Evolutionary conservation across 2,329 filamentous ascomycete species (phyloP).

Genomic region (Colletotrichum chlorophyti): DNA sequence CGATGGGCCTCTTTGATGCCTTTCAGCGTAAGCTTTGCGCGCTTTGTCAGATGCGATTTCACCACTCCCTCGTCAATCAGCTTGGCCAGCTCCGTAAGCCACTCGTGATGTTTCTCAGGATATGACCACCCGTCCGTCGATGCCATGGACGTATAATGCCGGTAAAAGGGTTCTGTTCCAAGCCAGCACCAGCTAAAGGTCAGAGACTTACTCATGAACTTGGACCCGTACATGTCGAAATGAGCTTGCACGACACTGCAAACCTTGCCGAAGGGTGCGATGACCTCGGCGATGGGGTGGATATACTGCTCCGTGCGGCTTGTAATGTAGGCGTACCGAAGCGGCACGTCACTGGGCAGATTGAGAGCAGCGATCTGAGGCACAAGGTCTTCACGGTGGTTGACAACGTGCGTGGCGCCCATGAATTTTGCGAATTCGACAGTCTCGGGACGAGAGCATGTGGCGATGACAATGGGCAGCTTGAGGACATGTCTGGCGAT

Average conservation of each 20-base stretch:
- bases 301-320: not conserved
- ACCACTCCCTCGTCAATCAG: not conserved
- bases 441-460: not conserved
- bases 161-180: not conserved
- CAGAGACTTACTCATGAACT: not conserved
- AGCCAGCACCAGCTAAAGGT: not conserved
- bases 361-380: not conserved
- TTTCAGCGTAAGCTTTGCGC: not conserved
- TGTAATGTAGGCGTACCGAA: not conserved
- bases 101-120: not conserved
- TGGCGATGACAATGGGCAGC: not conserved
- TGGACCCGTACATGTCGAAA: not conserved
- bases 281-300: not conserved
- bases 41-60: not conserved
- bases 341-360: not conserved
- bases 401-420: not conserved
- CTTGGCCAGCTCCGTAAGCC: not conserved
- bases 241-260: not conserved
- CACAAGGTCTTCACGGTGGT: not conserved
- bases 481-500: not conserved
- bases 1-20: not conserved
- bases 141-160: not conserved
- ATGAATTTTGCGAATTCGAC: not conserved
- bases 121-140: not conserved
- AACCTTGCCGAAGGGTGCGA: not conserved